Base-by-base conservation (phyloP, 2,329 filamentous ascomycete genomes). In the Helicocarpus griseus region DNA sequence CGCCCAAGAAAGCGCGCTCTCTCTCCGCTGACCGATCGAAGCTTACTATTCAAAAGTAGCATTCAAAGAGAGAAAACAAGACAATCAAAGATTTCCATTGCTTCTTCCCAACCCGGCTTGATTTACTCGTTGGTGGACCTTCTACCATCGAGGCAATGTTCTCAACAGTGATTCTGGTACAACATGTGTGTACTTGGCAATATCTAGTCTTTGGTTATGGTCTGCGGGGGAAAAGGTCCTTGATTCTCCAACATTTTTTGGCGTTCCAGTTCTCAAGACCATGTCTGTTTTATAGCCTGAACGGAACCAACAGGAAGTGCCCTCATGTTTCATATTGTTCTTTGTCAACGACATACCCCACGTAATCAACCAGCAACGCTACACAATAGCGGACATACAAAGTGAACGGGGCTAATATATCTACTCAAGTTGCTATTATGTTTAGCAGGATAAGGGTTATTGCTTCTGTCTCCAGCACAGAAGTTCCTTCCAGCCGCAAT, bases 111-210 rank as follows among this genome's bases (percentile, higher is more conserved):
- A 48, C 33, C 40, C 22, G 29, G 38, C 7, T 22, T 22, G 1
- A 14, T 19, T 45, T 31, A 2, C 9, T 33, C 5, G 19, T 24
- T 24, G 29, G 13, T 48, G 29, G 17, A 31, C 17, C 26, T 13
- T 11, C 21, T 26, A 17, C 31, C 5, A 17, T 7, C 4, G 26
- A 13, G 29, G 29, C 29, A 31, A 31, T 31, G 13, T 31, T 13
- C 13, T 31, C 13, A 31, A 31, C 29, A n/a, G 17, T 46, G 22
- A 26, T 54, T 56, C 55, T 38, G 40, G 38, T 51, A 45, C 29
- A 31, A 31, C 29, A 31, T 13, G 13, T 31, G n/a, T n/a, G n/a
- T n/a, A n/a, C n/a, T n/a, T n/a, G n/a, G n/a, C n/a, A n/a, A n/a
- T n/a, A n/a, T n/a, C n/a, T n/a, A n/a, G n/a, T n/a, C n/a, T n/a